Conservation (phyloP, 352 stramenopile genomes). For the Globisporangium cederbergense region DNA sequence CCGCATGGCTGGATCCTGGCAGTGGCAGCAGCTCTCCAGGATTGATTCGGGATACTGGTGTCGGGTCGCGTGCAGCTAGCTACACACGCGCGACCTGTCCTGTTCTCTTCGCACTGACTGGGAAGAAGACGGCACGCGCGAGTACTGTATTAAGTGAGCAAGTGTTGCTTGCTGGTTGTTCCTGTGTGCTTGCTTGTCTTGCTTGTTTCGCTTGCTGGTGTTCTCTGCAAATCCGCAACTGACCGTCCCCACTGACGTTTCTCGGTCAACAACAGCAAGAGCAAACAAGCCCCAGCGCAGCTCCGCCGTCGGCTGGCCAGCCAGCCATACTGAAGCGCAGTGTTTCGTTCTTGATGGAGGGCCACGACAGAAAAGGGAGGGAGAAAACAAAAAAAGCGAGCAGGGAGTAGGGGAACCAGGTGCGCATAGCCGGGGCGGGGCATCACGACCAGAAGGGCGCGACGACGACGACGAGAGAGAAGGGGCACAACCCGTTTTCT, state of each 20-base stretch:
- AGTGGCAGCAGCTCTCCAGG: slow-evolving; percentile 12
- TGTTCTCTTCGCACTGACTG: neutral
- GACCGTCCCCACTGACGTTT: slow-evolving; percentile 13
- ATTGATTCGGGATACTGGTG: neutral
- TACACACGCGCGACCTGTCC: too few relatives aligned
- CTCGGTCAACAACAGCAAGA: slow-evolving; percentile 3
- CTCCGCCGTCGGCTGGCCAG: slow-evolving; percentile 1
- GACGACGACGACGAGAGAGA: neutral
- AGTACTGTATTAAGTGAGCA: slow-evolving; percentile 9
- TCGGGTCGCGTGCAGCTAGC: too few relatives aligned
- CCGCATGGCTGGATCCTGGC: slow-evolving; percentile 40
- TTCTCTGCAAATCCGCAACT: slow-evolving; percentile 34
- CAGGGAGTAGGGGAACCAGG: neutral
- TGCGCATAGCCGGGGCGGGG: neutral
- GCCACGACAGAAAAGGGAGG: neutral
- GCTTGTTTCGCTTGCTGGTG: slow-evolving; percentile 10
- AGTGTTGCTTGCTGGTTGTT: neutral
- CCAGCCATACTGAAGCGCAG: slow-evolving; percentile 9
- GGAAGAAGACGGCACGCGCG: neutral
- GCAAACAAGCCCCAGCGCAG: neutral
- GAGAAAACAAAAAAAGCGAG: neutral
- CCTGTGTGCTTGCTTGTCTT: neutral
- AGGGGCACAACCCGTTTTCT: neutral
- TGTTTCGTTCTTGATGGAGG: slow-evolving; percentile 9
- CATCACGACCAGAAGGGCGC: slow-evolving; percentile 10